Base-by-base conservation (phyloP, 306 rosid genomes). In the Pachyrhizus erosus region DNA sequence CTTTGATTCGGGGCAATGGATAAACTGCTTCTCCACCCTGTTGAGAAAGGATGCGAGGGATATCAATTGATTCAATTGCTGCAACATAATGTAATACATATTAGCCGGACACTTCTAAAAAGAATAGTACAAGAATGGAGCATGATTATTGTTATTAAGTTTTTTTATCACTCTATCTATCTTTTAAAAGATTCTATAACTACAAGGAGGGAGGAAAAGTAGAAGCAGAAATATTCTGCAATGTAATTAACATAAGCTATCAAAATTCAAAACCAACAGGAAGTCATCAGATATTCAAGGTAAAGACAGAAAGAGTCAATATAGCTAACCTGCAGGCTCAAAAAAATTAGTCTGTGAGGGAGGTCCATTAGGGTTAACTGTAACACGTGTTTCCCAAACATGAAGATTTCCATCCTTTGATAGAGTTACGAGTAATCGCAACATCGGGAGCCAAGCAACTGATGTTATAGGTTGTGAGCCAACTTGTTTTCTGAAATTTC, bases 1-100 rank as follows among this genome's bases (percentile, higher is more conserved):
- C 77, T 88, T 89, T 93, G 58, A 94, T 94, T 55, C 90, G 90
- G 0, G 98, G 97, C 78, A 94, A 83, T 52, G 98, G 97, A 86
- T 94, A 94, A 86, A 91, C 97, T 80, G 97, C 81, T 91, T 94
- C 98, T 84, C 98, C 98, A 37, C 97, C 98, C 90, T 90, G 92
- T 82, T 94, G 98, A 85, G 98, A 94, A 85, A 94, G 98, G 91
- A 94, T 86, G 84, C 90, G 95, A 81, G 97, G 97, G 78, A 94
- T 90, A 87, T 94, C 98, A 87, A 94, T 91, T 80, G 97, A 84
- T 89, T 94, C 97, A 82, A 94, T 91, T 49, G 87, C 98, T 94
- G 98, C 92, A 84, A 20, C 78, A 58, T 49, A 79, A 74, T 43
- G 57, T 67, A 37, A 83, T 80, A 57, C 67, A 70, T 52, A 62